These are phyloP conservation scores for Sugiyamaella valdiviana DNA, from an alignment of 805 yeast species.

Conservation along the genomic window DNA sequence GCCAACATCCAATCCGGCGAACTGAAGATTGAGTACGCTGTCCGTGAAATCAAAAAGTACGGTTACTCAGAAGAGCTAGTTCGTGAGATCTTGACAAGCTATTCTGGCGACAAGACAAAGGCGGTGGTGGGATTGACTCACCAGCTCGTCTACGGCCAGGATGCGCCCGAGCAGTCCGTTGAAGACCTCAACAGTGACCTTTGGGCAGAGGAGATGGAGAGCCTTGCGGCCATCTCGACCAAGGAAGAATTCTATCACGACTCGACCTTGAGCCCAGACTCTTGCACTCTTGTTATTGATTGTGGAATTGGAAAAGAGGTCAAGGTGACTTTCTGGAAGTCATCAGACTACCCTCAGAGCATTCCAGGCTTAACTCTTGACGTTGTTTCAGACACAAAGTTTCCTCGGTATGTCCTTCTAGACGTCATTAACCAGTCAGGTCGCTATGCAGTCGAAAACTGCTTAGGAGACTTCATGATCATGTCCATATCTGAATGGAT, in stretches of 20 bases:
- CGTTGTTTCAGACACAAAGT: slow-evolving; percentile 29
- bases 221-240: slow-evolving; percentile 51
- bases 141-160: slow-evolving; percentile 16
- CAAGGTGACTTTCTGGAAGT: slow-evolving; percentile 35
- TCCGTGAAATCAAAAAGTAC: slow-evolving; percentile 52
- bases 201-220: slow-evolving; percentile 75
- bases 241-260: slow-evolving; percentile 35
- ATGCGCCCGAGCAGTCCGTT: neutral
- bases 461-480: slow-evolving; percentile 66
- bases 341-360: slow-evolving; percentile 53
- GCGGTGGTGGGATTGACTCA: slow-evolving; percentile 41
- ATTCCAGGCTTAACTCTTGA: slow-evolving; percentile 65
- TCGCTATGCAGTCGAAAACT: slow-evolving; percentile 25
- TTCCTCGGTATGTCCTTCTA: slow-evolving; percentile 32
- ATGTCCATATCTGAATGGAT: slow-evolving; percentile 73
- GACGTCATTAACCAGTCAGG: slow-evolving; percentile 30
- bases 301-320: neutral
- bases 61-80: slow-evolving; percentile 70
- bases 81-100: slow-evolving; percentile 39
- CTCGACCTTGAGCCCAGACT: slow-evolving; percentile 10
- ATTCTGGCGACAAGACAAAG: slow-evolving; percentile 41
- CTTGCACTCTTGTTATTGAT: slow-evolving; percentile 6
- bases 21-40: slow-evolving; percentile 48
- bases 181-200: slow-evolving; percentile 28
- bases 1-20: slow-evolving; percentile 41